phyloP scores from a whole-genome alignment of 257 asterid species.

The Knoxia roxburghii region DNA sequence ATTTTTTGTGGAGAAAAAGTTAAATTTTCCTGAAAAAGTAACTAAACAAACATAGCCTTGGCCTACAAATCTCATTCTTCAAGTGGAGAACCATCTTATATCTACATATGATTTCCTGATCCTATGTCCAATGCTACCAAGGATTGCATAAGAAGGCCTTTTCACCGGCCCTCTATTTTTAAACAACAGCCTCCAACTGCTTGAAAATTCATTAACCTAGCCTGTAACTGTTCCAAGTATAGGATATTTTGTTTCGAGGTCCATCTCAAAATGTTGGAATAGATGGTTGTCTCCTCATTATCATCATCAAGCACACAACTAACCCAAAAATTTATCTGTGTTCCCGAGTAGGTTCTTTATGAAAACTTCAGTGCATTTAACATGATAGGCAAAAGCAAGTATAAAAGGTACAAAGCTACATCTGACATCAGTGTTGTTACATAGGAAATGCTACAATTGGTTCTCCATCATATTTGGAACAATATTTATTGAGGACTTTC shows the following conservation, averaged over 20 bases:
- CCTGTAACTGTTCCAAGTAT: not conserved
- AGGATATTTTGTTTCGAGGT: not conserved
- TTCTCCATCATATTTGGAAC: not conserved
- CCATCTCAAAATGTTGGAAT: not conserved
- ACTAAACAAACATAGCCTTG: too few relatives aligned
- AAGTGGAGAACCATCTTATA: not conserved
- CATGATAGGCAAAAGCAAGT: not conserved
- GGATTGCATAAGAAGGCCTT: not conserved
- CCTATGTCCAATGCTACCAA: not conserved
- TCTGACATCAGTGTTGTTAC: not conserved
- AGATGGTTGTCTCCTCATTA: constrained; percentile 2
- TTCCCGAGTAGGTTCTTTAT: not conserved
- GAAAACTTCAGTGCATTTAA: not conserved
- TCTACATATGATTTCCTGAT: not conserved
- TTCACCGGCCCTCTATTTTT: not conserved
- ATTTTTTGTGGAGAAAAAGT: too few relatives aligned
- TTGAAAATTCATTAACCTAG: not conserved
- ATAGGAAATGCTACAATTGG: not conserved
- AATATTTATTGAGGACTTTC: not conserved
- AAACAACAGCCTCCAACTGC: not conserved
- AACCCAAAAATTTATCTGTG: not conserved
- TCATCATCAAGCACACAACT: not conserved
- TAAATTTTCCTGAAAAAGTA: too few relatives aligned
- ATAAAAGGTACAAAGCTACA: not conserved
- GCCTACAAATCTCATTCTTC: too few relatives aligned